Evolutionary conservation across 176 grass and related monocot species (phyloP).

Genomic region (Pharus latifolius): DNA sequence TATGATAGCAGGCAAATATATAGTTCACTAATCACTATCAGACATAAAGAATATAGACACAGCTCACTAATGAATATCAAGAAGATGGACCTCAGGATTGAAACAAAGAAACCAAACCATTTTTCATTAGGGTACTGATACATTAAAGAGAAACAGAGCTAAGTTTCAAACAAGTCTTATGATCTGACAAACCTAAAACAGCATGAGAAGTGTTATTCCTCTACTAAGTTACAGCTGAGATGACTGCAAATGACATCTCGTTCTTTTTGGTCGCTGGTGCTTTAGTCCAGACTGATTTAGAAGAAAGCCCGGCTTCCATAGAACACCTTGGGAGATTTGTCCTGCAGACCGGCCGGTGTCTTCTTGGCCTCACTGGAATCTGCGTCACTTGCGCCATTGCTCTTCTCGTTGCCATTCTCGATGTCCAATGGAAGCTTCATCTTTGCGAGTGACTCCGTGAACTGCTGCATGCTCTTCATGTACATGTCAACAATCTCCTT

Average conservation of each 20-base stretch:
- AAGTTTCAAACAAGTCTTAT: conserved; percentile 6
- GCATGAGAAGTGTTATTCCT: conserved; percentile 34
- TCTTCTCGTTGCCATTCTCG: conserved; percentile 33
- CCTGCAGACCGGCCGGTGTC: conserved; percentile 24
- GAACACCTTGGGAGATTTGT: conserved; percentile 83
- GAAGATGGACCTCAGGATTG: not conserved
- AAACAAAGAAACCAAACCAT: conserved; percentile 13
- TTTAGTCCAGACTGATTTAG: not conserved
- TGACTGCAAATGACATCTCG: conserved; percentile 38
- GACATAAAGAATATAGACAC: no score
- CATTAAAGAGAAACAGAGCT: conserved; percentile 31
- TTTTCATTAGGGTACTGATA: conserved; percentile 33
- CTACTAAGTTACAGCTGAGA: conserved; percentile 32
- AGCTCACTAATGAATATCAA: not conserved
- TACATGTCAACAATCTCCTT: conserved; percentile 97
- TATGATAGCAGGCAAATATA: no score
- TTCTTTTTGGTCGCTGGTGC: not conserved
- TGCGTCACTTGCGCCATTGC: conserved; percentile 19
- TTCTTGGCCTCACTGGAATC: conserved; percentile 32
- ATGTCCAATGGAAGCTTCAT: conserved; percentile 91
- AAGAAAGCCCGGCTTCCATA: conserved; percentile 99
- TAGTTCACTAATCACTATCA: not conserved
- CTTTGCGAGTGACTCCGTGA: conserved; percentile 89
- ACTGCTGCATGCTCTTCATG: conserved; percentile 99
- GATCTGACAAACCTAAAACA: conserved; percentile 38